Evolutionary conservation across 2,329 filamentous ascomycete species (phyloP).

Genomic region (Colletotrichum nymphaeae): DNA sequence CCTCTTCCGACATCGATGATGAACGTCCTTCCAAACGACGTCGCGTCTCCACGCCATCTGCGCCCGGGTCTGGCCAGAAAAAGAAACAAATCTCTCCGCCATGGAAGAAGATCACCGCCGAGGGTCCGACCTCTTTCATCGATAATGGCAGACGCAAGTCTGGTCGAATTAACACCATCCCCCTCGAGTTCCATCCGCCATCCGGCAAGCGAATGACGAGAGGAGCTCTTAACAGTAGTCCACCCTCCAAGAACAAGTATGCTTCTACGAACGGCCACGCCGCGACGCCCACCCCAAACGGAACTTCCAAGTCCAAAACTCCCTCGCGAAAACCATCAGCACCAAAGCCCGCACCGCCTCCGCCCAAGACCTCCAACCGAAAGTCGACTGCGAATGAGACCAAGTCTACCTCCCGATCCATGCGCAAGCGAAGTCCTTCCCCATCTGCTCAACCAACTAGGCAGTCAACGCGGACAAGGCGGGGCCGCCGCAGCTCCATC

Average conservation of each 20-base stretch:
- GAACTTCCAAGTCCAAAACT: conserved; percentile 43
- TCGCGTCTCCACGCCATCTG: conserved; percentile 58
- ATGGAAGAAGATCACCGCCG: conserved; percentile 88
- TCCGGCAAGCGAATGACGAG: conserved; percentile 65
- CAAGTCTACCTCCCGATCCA: conserved; percentile 45
- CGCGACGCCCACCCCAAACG: conserved; percentile 44
- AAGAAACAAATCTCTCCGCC: conserved; percentile 80
- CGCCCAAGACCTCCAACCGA: conserved; percentile 43
- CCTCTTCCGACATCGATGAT: conserved; percentile 45
- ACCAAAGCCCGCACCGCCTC: conserved; percentile 26
- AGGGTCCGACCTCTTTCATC: conserved; percentile 88
- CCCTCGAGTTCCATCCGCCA: conserved; percentile 62
- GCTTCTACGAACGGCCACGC: conserved; percentile 44
- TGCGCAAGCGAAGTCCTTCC: conserved; percentile 54
- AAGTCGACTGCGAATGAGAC: conserved; percentile 46
- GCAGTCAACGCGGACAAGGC: conserved; percentile 56
- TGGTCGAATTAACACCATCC: conserved; percentile 70
- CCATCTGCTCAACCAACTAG: conserved; percentile 51
- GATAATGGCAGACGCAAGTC: conserved; percentile 78
- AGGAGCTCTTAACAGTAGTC: conserved; percentile 49
- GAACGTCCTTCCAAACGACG: conserved; percentile 74
- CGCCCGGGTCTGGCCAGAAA: conserved; percentile 47
- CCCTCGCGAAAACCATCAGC: conserved; percentile 39
- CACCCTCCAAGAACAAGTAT: conserved; percentile 45
- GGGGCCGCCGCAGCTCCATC: conserved; percentile 54